Evolutionary conservation across 192 early-diverging fungal species (phyloP), one percentile per base, ranked within the genome.

Genomic region (Entomortierella beljakovae): DNA sequence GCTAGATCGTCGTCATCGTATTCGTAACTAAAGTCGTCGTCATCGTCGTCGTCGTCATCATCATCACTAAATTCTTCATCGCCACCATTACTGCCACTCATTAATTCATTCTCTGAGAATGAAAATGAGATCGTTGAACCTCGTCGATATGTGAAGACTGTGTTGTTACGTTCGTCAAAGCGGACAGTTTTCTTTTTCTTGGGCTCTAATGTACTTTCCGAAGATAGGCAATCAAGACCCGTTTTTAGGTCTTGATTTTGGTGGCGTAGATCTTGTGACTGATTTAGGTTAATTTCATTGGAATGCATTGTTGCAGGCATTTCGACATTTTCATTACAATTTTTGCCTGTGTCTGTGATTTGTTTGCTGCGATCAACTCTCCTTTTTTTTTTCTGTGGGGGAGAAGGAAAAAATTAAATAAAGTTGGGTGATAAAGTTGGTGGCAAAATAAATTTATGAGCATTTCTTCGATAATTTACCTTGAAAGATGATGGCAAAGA

Each of bases 121-220:
- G 46, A 31, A 13, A 43, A n/a, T 6, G 26, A 16, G 20, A 61
- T 60, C 3, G 58, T 55, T 1, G 68, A 70, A 8, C 58, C 29
- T 16, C 35, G 46, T 20, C 18, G 15, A 18, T 70, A 61, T 6
- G 9, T 35, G 33, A 70, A 54, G n/a, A 70, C 46, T 13, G 57
- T 16, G 22, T 69, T 69, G 26, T 60, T 69, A 11, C 33, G 48
- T 40, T 69, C 67, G 40, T 69, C 67, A 48, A 69, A 59, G 6
- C 49, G 57, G 7, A 69, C 57, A 16, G 67, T 51, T 33, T 69
- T 69, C n/a, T 23, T 29, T 25, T 15, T 18, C 0, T 55, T 55
- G 46, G 31, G 15, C n/a, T 46, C 43, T 46, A 15, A 20, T 16
- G 20, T 2, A 20, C 20, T 5, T 2, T 20, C 20, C 15, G 43